A percentile compares a stretch with the other conserved stretches of the same genome.
Evolutionary conservation across 1,284 basidiomycete species (phyloP).

Genomic region (Apiotrichum sp.): DNA sequence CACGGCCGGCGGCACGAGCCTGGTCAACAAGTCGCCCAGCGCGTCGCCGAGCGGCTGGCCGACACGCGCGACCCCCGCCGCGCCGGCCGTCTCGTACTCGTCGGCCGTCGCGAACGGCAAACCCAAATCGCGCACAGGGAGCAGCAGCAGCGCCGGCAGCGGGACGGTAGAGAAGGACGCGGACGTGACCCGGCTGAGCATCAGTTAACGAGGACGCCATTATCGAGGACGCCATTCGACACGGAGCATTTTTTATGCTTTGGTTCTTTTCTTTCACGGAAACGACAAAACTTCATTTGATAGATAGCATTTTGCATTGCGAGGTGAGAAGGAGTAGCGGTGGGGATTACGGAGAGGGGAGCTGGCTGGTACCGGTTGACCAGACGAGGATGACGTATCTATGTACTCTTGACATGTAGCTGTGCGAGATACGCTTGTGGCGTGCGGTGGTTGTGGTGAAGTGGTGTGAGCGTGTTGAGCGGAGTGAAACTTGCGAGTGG

Average conservation of each 20-base stretch:
- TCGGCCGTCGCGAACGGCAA: conserved; percentile 2
- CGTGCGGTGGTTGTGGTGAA: too few species aligned
- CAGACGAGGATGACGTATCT: too few species aligned
- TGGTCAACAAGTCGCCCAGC: not conserved
- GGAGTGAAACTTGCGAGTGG: too few species aligned
- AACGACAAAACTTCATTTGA: too few species aligned
- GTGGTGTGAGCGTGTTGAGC: too few species aligned
- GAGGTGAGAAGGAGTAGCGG: too few species aligned
- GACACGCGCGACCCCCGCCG: not conserved
- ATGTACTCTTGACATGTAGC: too few species aligned
- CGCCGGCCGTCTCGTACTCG: not conserved
- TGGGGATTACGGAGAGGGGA: too few species aligned
- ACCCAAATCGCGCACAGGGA: not conserved
- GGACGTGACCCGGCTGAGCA: conserved; percentile 1
- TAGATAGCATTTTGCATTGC: too few species aligned
- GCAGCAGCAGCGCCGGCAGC: not conserved
- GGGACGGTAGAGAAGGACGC: not conserved
- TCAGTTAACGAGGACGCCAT: not conserved
- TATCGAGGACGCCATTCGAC: not conserved
- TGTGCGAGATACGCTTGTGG: too few species aligned
- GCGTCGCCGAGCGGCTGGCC: not conserved
- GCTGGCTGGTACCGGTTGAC: too few species aligned
- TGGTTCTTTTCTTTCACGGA: too few species aligned
- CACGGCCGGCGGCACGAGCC: not conserved
- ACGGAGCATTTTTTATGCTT: not conserved